Conservation (phyloP, 2,329 filamentous ascomycete genomes). For the Fusarium sp. region DNA sequence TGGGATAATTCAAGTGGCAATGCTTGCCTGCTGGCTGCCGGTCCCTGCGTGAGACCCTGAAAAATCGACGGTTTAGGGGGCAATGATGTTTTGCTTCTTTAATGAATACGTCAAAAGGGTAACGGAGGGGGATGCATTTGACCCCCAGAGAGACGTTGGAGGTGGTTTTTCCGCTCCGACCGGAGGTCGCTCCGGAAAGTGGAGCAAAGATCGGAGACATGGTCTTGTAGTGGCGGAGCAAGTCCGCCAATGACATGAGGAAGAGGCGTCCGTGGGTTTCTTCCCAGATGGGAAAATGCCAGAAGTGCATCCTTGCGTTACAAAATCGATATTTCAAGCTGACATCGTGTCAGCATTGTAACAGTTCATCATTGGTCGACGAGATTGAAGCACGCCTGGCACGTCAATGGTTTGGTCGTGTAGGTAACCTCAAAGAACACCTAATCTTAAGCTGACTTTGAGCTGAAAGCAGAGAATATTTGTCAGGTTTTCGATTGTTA, state of each 20-base stretch:
- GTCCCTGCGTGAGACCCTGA: conserved; percentile 30
- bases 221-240: conserved; percentile 18
- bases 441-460: neutral
- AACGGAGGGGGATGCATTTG: conserved; percentile 1
- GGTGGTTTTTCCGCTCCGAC: conserved; percentile 12
- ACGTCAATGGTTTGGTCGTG: neutral
- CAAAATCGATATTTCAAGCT: neutral
- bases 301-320: neutral
- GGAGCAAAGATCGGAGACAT: neutral
- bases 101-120: conserved; percentile 26
- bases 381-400: neutral
- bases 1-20: neutral
- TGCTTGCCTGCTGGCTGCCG: neutral
- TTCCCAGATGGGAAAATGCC: neutral
- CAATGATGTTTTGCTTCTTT: conserved; percentile 1
- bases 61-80: conserved; percentile 15
- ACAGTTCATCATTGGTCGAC: neutral
- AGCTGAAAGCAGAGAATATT: neutral
- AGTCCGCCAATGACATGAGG: conserved; percentile 19
- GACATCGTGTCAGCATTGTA: neutral
- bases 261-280: neutral
- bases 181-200: conserved; percentile 3
- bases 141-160: conserved; percentile 1
- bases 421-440: neutral
- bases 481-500: neutral